phyloP scores from a whole-genome alignment of 108 stramenopile species.

The Cylindrotheca fusiformis region DNA sequence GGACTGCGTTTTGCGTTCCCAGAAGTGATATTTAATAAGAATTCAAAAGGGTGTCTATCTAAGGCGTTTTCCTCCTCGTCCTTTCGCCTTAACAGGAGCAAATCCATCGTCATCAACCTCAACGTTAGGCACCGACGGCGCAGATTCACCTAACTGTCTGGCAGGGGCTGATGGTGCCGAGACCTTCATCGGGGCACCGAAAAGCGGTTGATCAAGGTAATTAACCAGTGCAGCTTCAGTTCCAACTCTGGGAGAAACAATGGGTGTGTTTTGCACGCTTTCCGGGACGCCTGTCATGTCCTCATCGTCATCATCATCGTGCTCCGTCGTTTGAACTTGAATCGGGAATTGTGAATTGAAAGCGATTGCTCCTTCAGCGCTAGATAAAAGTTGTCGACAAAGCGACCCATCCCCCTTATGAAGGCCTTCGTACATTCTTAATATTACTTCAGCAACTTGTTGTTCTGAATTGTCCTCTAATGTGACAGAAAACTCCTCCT shows the following conservation, averaged over 20 bases:
- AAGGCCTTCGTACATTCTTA: conserved; percentile 72
- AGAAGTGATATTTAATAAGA: too few species aligned
- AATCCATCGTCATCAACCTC: conserved; percentile 76
- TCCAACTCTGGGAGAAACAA: background rate
- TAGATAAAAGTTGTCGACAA: conserved; percentile 47
- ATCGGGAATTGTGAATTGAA: conserved; percentile 31
- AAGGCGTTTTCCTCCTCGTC: background rate
- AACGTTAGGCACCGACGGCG: conserved; percentile 29
- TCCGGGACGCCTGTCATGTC: conserved; percentile 20
- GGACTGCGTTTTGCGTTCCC: too few species aligned
- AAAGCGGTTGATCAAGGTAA: conserved; percentile 42
- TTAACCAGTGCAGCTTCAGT: conserved; percentile 19
- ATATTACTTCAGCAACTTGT: conserved; percentile 71
- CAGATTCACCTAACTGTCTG: conserved; percentile 64
- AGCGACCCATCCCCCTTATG: conserved; percentile 53
- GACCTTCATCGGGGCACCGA: conserved; percentile 38
- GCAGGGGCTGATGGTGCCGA: conserved; percentile 33
- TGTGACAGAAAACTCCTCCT: conserved; percentile 84
- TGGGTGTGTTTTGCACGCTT: background rate
- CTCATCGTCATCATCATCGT: conserved; percentile 68
- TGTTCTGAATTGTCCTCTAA: conserved; percentile 77
- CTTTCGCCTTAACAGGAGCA: conserved; percentile 43
- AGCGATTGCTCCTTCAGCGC: conserved; percentile 46
- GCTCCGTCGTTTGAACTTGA: conserved; percentile 53
- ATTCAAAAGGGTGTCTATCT: too few species aligned